Percentiles rank a stretch among this genome's conserved stretches.
phyloP scores from a whole-genome alignment of 768 basidiomycete species.

The Tremella fuciformis region DNA sequence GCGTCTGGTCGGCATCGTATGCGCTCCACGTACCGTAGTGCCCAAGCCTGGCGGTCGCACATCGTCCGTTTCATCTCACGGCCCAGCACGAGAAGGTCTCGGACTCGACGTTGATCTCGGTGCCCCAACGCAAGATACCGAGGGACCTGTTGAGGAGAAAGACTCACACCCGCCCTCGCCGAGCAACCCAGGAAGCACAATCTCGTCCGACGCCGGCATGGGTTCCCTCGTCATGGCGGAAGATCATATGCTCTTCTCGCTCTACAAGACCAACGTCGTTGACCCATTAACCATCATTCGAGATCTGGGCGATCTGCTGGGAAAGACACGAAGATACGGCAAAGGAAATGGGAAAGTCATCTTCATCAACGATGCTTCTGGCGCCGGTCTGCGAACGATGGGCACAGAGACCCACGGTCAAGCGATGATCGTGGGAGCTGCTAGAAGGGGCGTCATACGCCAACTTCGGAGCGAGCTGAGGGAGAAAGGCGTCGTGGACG shows the following conservation, averaged over 20 bases:
- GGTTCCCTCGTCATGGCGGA: not conserved
- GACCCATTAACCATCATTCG: slow-evolving; percentile 37
- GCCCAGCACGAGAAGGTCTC: not conserved
- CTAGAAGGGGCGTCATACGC: slow-evolving; percentile 21
- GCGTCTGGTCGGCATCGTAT: slow-evolving; percentile 31
- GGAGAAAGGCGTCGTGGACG: slow-evolving; percentile 23
- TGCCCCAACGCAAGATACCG: not conserved
- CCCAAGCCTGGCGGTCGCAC: no score
- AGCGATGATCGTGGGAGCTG: slow-evolving; percentile 23
- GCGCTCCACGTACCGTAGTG: slow-evolving; percentile 11
- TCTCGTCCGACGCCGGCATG: not conserved
- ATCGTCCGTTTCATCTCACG: not conserved
- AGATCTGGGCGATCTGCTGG: slow-evolving; percentile 32
- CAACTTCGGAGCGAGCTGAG: slow-evolving; percentile 26
- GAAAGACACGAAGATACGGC: not conserved
- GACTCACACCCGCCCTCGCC: not conserved
- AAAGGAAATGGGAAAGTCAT: slow-evolving; percentile 26
- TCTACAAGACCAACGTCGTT: slow-evolving; percentile 38
- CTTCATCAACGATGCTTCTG: slow-evolving; percentile 32
- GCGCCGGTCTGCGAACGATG: not conserved
- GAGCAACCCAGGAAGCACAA: not conserved
- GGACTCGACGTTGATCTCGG: not conserved
- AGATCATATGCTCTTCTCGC: slow-evolving; percentile 22
- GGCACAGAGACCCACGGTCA: not conserved
- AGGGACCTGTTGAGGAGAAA: not conserved